Percentiles rank a stretch among this genome's conserved stretches.
These are phyloP conservation scores for Schizosaccharomyces cryophilus DNA, from an alignment of 805 yeast genomes.

Conservation along the genomic window DNA sequence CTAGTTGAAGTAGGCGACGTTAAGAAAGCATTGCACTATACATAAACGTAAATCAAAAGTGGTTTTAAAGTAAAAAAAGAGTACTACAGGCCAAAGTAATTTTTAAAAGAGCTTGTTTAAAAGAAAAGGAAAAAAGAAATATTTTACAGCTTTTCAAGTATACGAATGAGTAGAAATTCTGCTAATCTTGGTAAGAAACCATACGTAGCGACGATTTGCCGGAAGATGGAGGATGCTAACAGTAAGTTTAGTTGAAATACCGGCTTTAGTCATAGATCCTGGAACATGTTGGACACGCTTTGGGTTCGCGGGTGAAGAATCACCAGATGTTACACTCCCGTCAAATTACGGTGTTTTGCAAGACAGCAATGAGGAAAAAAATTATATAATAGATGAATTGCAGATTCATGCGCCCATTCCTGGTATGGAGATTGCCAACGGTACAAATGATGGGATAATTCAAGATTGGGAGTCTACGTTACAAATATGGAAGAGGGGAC, in stretches of 20 bases:
- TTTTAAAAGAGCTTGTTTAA: too few relatives aligned
- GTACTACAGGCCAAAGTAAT: too few relatives aligned
- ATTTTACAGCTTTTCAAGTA: too few relatives aligned
- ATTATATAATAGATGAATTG: slow-evolving; percentile 15
- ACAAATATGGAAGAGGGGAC: slow-evolving; percentile 44
- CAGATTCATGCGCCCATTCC: slow-evolving; percentile 18
- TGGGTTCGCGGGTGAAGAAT: slow-evolving; percentile 84
- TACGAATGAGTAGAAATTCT: too few relatives aligned
- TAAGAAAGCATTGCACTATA: too few relatives aligned
- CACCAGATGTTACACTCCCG: slow-evolving; percentile 53
- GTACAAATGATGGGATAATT: slow-evolving; percentile 15
- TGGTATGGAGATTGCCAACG: slow-evolving; percentile 14
- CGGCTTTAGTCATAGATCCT: slow-evolving; percentile 3
- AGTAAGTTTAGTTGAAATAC: not conserved
- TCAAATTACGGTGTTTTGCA: slow-evolving; percentile 32
- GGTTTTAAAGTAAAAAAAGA: too few relatives aligned
- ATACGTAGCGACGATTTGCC: not conserved
- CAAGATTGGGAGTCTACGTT: slow-evolving; percentile 42
- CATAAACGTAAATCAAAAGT: too few relatives aligned
- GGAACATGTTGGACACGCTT: slow-evolving; percentile 33
- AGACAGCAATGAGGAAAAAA: not conserved
- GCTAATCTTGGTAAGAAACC: too few relatives aligned
- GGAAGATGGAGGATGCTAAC: not conserved
- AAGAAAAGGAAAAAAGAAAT: too few relatives aligned
- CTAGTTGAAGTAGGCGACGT: too few relatives aligned